Percentiles rank a stretch among this genome's conserved stretches.
These are phyloP conservation scores for Wallacemonas sp. DNA, from an alignment of 208 protist species.

Conservation along the genomic window DNA sequence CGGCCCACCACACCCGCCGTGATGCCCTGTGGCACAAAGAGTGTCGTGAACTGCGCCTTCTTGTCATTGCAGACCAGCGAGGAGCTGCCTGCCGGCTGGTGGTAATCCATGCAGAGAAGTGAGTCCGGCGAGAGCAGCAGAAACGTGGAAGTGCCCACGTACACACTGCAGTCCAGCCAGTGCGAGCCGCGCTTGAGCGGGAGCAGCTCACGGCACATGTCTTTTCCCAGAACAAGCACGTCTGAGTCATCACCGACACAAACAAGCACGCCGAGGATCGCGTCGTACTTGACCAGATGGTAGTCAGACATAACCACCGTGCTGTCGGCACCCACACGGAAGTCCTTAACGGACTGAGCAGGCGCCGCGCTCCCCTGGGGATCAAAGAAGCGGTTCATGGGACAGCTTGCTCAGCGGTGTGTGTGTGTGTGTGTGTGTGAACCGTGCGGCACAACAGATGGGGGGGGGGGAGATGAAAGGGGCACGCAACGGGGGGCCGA, in stretches of 20 bases:
- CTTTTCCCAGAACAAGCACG: constrained; percentile 61
- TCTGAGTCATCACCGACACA: constrained; percentile 72
- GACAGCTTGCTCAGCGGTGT: background rate
- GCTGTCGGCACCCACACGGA: constrained; percentile 44
- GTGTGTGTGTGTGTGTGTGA: background rate
- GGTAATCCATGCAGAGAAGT: constrained; percentile 73
- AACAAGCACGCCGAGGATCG: constrained; percentile 65
- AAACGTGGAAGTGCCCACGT: constrained; percentile 74
- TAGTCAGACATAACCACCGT: constrained; percentile 77
- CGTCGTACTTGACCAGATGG: constrained; percentile 76
- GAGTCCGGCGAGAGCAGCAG: constrained; percentile 69
- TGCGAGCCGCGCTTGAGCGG: constrained; percentile 45
- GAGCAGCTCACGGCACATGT: constrained; percentile 53
- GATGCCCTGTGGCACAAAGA: constrained; percentile 74
- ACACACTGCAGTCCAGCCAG: constrained; percentile 74
- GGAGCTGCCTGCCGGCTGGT: constrained; percentile 22
- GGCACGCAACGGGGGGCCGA: background rate
- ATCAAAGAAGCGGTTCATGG: constrained; percentile 2
- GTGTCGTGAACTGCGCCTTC: constrained; percentile 43
- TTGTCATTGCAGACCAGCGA: constrained; percentile 25
- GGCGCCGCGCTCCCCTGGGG: constrained; percentile 2
- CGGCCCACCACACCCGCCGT: constrained; percentile 69
- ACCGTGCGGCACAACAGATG: too few relatives aligned
- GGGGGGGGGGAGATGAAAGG: too few relatives aligned
- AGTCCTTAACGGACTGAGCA: constrained; percentile 12